Evolutionary conservation across 495 filamentous ascomycete species (phyloP).

Genomic region (Pyrenula massariospora): DNA sequence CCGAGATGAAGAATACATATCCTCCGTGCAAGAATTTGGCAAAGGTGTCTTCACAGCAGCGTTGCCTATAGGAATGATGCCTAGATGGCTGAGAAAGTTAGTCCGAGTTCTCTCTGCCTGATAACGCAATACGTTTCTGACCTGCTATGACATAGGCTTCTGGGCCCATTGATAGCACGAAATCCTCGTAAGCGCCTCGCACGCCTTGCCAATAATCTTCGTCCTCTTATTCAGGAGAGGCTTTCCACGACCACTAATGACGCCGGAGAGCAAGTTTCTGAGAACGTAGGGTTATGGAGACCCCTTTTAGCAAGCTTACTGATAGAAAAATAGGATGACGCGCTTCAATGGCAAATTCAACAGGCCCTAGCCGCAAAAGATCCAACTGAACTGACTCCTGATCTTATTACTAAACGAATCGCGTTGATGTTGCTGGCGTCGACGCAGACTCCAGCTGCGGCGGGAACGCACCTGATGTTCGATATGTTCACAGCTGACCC

Average conservation of each 20-base stretch:
- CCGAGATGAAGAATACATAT: not conserved
- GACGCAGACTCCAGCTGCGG: not conserved
- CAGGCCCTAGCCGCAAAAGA: not conserved
- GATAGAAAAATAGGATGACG: not conserved
- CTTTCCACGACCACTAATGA: not conserved
- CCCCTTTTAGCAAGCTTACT: not conserved
- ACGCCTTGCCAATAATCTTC: not conserved
- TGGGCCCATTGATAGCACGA: not conserved
- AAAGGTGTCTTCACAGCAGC: not conserved
- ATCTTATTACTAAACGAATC: not conserved
- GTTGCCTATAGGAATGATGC: not conserved
- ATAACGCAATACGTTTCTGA: no score
- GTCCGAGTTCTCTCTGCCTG: no score
- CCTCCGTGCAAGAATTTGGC: not conserved
- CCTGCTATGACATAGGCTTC: no score
- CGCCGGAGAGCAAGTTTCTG: not conserved
- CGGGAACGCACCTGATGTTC: not conserved
- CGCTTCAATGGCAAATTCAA: not conserved
- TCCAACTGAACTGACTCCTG: not conserved
- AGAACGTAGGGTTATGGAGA: not conserved
- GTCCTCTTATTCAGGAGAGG: not conserved
- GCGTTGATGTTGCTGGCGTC: not conserved
- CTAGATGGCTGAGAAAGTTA: not conserved
- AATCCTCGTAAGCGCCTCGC: not conserved
- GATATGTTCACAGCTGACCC: not conserved